These are phyloP conservation scores for Phylloporus arenicola DNA, from an alignment of 768 basidiomycete species.

Conservation along the genomic window DNA sequence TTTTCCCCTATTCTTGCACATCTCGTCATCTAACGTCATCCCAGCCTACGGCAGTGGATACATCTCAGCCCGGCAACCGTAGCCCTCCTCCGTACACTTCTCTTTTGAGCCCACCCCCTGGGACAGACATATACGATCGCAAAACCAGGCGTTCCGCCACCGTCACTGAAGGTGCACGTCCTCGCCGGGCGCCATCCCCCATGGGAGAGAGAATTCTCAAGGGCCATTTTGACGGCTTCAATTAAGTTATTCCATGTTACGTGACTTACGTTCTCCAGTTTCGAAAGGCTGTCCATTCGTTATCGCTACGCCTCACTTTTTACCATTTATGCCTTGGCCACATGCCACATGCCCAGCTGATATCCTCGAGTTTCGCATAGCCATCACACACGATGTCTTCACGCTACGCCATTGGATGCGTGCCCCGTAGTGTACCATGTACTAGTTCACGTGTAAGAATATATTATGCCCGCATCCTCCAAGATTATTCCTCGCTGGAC, in stretches of 20 bases:
- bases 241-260: slow-evolving; percentile 36
- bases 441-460: slow-evolving; percentile 21
- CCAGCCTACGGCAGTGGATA: slow-evolving; percentile 12
- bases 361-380: slow-evolving; percentile 14
- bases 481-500: background rate
- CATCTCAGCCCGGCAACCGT: slow-evolving; percentile 30
- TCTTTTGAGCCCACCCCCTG: slow-evolving; percentile 26
- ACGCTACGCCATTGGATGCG: no score
- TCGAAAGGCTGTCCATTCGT: slow-evolving; percentile 4
- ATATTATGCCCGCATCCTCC: slow-evolving; percentile 6
- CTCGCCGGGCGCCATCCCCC: slow-evolving; percentile 70
- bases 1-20: background rate
- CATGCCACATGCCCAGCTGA: slow-evolving; percentile 6
- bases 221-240: slow-evolving; percentile 89
- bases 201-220: slow-evolving; percentile 91
- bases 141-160: slow-evolving; percentile 58
- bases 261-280: background rate
- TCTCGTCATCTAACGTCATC: background rate
- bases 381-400: no score
- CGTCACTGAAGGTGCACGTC: slow-evolving; percentile 41
- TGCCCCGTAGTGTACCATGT: slow-evolving; percentile 9
- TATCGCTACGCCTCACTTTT: no score
- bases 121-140: slow-evolving; percentile 22
- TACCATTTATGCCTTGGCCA: background rate
- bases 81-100: slow-evolving; percentile 51